A percentile compares a stretch with the other conserved stretches of the same genome.
Evolutionary conservation across 805 yeast genomes (phyloP).

Genomic region (Wickerhamomyces xylosicus): DNA sequence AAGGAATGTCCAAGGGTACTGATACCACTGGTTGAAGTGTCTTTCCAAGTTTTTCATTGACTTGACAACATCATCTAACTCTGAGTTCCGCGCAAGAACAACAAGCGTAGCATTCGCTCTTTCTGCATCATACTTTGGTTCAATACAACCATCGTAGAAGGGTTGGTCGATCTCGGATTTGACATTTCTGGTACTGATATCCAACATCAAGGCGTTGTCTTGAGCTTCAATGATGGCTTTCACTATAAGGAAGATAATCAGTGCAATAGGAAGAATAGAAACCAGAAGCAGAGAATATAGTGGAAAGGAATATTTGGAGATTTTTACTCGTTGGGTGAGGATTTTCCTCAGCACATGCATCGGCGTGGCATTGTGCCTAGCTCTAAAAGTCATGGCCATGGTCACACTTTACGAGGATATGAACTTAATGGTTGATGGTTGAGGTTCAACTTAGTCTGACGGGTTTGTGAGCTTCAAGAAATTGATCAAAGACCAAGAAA

Average conservation of each 20-base stretch:
- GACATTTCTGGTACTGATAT: background rate
- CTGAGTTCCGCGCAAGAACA: slow-evolving; percentile 74
- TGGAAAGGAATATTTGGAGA: slow-evolving; percentile 1
- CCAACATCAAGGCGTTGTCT: background rate
- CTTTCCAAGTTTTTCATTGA: slow-evolving; percentile 71
- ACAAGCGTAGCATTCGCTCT: slow-evolving; percentile 79
- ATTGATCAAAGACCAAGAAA: no score
- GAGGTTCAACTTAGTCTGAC: no score
- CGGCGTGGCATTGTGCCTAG: no score
- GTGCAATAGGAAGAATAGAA: background rate
- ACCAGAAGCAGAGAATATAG: background rate
- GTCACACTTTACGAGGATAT: no score
- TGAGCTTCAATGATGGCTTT: background rate
- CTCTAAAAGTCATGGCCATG: no score
- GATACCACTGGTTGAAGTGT: slow-evolving; percentile 88
- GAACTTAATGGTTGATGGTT: no score
- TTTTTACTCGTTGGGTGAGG: background rate
- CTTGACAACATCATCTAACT: slow-evolving; percentile 62
- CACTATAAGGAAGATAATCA: background rate
- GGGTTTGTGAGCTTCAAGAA: no score
- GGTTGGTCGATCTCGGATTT: slow-evolving; percentile 27
- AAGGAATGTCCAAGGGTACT: slow-evolving; percentile 86
- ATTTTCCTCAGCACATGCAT: no score
- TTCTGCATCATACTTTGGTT: slow-evolving; percentile 22
- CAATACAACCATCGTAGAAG: slow-evolving; percentile 43